phyloP scores from a whole-genome alignment of 2,329 filamentous ascomycete species.

The Fusarium devonianum region DNA sequence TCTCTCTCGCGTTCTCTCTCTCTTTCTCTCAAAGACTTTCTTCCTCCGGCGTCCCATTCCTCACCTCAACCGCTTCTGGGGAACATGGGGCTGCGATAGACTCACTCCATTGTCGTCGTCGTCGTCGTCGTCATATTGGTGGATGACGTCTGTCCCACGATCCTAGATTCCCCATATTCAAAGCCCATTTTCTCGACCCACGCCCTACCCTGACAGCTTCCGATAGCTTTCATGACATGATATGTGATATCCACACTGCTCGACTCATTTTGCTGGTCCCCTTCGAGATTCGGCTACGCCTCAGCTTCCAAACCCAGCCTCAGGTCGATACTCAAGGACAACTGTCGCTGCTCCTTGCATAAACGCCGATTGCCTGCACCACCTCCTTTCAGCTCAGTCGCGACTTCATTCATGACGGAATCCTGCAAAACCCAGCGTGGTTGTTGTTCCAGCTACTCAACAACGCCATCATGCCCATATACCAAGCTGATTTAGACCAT shows the following conservation, averaged over 20 bases:
- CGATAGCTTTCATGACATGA: conserved; percentile 35
- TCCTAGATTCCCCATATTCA: conserved; percentile 38
- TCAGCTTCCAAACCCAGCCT: not conserved
- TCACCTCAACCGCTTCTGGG: not conserved
- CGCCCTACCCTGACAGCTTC: conserved; percentile 27
- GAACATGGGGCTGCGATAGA: conserved; percentile 24
- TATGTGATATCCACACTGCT: conserved; percentile 35
- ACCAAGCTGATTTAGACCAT: conserved; percentile 59
- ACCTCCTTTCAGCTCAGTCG: conserved; percentile 2
- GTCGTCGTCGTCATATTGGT: conserved; percentile 37
- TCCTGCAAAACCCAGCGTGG: conserved; percentile 28
- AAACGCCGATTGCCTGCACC: conserved; percentile 1
- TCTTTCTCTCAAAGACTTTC: no score
- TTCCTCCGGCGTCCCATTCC: no score
- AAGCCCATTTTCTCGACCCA: conserved; percentile 31
- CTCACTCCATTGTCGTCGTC: conserved; percentile 27
- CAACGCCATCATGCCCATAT: conserved; percentile 61
- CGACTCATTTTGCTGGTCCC: conserved; percentile 18
- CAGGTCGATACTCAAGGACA: not conserved
- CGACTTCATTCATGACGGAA: conserved; percentile 34
- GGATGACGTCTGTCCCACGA: conserved; percentile 42
- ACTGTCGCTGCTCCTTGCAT: conserved; percentile 21
- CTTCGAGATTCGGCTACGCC: conserved; percentile 8
- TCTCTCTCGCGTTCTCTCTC: not conserved
- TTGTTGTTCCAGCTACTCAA: conserved; percentile 46